Percentiles rank a stretch among this genome's conserved stretches.
These are phyloP conservation scores for Globisporangium iwayamae DNA, from an alignment of 352 stramenopile species.

Conservation along the genomic window DNA sequence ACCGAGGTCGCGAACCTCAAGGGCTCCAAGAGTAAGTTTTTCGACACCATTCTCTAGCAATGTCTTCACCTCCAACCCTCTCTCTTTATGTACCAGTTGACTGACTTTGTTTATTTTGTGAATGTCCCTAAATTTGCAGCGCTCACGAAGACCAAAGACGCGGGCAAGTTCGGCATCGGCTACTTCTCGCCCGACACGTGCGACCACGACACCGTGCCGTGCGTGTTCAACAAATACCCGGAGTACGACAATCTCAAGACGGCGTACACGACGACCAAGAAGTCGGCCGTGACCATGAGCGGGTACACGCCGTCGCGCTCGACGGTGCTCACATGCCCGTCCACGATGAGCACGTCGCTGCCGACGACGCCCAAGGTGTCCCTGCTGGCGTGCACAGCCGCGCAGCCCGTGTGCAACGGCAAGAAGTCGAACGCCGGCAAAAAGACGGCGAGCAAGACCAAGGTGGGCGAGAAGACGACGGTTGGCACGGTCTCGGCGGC, in stretches of 20 bases:
- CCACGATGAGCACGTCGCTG: constrained; percentile 25
- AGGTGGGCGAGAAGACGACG: constrained; percentile 4
- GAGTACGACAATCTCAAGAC: constrained; percentile 68
- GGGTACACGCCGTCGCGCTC: constrained; percentile 9
- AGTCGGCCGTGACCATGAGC: constrained; percentile 8
- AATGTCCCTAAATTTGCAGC: constrained; percentile 7
- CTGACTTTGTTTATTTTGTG: not conserved
- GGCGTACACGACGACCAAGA: constrained; percentile 60
- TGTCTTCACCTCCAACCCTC: not conserved
- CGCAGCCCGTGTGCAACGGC: constrained; percentile 52
- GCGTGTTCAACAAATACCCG: constrained; percentile 59
- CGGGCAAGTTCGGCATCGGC: constrained; percentile 66
- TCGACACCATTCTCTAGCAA: not conserved
- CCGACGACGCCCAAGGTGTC: too few relatives aligned
- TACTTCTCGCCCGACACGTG: constrained; percentile 70
- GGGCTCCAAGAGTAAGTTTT: constrained; percentile 18
- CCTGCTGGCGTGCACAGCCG: constrained; percentile 33
- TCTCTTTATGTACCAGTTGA: not conserved
- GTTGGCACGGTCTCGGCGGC: constrained; percentile 14
- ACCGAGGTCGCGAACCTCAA: constrained; percentile 54
- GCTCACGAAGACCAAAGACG: constrained; percentile 30
- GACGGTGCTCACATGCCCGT: constrained; percentile 30
- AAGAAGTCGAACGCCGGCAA: constrained; percentile 44
- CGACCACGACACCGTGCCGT: constrained; percentile 49
- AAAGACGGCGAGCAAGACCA: not conserved